Conservation (phyloP, 2,329 filamentous ascomycete species). For the Phaeosphaeria sp. region DNA sequence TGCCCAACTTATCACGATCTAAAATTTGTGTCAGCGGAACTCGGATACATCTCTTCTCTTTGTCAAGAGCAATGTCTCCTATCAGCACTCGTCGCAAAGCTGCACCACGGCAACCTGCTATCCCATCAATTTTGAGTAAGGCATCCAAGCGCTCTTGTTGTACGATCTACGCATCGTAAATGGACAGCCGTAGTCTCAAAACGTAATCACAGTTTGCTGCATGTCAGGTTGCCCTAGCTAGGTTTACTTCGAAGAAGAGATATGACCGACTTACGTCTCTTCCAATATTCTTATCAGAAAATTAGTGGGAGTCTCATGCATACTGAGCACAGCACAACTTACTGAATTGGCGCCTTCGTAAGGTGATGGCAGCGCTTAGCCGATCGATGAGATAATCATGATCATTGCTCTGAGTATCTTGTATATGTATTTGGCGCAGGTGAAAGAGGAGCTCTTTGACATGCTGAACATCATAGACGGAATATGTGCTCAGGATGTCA, state of each 20-base stretch:
- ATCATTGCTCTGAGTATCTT: slow-evolving; percentile 7
- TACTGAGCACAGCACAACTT: neutral
- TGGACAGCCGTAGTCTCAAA: neutral
- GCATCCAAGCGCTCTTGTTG: neutral
- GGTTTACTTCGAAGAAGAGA: neutral
- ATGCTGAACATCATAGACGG: slow-evolving; percentile 36
- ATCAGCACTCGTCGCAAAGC: neutral
- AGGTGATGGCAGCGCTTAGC: slow-evolving; percentile 39
- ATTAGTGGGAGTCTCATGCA: neutral
- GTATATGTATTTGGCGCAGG: slow-evolving; percentile 22
- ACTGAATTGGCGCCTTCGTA: slow-evolving; percentile 45
- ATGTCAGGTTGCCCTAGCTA: neutral
- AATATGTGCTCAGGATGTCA: slow-evolving; percentile 42
- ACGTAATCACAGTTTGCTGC: neutral
- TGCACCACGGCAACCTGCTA: neutral
- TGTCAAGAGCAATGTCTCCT: neutral
- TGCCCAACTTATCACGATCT: slow-evolving; percentile 44
- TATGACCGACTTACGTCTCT: slow-evolving; percentile 23
- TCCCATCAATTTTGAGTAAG: neutral
- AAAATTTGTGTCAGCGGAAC: neutral
- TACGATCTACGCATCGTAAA: neutral
- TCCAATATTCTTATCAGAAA: slow-evolving; percentile 39
- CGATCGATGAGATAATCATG: slow-evolving; percentile 33
- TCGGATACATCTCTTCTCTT: neutral
- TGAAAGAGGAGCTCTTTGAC: slow-evolving; percentile 36